Evolutionary conservation across 2,329 filamentous ascomycete genomes (phyloP).

Genomic region (Calonectria naviculata): DNA sequence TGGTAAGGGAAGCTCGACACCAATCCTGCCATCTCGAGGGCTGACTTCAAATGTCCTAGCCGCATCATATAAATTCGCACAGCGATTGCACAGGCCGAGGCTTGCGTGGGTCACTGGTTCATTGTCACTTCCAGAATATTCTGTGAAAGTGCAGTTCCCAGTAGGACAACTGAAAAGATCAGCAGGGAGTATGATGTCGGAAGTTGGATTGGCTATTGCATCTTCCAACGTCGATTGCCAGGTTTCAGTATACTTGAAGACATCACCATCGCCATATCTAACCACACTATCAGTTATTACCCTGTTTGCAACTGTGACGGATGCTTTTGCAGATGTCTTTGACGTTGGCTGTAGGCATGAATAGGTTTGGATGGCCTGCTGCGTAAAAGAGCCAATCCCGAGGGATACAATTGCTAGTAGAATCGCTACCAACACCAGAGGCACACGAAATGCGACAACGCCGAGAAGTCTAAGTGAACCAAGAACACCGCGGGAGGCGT

Average conservation of each 20-base stretch:
- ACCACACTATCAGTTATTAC: background rate
- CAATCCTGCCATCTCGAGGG: background rate
- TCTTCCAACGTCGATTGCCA: background rate
- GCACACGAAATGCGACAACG: background rate
- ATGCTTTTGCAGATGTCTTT: background rate
- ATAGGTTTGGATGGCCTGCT: background rate
- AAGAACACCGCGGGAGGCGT: background rate
- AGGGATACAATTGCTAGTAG: background rate
- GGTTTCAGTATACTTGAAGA: background rate
- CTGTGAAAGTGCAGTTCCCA: background rate
- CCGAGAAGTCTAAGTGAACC: background rate
- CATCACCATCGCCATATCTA: background rate
- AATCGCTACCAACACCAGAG: background rate
- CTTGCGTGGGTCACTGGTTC: background rate
- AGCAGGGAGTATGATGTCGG: background rate
- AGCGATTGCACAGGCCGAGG: background rate
- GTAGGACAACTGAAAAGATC: background rate
- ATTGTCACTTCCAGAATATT: background rate
- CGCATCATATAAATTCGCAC: background rate
- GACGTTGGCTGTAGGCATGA: background rate
- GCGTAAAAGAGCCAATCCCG: background rate
- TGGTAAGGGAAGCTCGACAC: background rate
- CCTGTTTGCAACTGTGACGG: background rate
- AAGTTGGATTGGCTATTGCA: background rate
- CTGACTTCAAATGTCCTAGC: background rate